Evolutionary conservation across 2,329 filamentous ascomycete genomes (phyloP), one percentile per base, ranked within the genome.

Genomic region (Aspergillus quadrilineatus): DNA sequence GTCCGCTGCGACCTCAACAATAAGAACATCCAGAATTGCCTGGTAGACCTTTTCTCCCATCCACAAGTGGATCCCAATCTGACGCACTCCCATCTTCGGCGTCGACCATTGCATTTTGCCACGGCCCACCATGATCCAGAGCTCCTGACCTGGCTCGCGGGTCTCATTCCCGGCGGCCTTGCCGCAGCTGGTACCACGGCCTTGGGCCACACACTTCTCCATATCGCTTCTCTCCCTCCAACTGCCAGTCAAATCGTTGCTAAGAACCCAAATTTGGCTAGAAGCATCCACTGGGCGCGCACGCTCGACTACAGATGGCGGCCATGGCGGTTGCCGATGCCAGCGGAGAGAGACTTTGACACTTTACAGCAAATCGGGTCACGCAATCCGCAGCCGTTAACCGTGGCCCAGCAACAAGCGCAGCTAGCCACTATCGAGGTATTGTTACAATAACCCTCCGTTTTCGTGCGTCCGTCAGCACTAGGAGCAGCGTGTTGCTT

Each of bases 61-160:
- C 55, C 50, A 14, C 37, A 41, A 29, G 15, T 57, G 12, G 37
- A n/a, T n/a, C 53, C 32, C 8, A 50, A 57, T 37, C 29, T 53
- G 14, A 17, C 53, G 49, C 10, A 53, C 53, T 17, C 57, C 53
- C n/a, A 39, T 59, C 34, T 59, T 53, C 10, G 8, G 14, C 2
- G 32, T 59, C 36, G 48, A 59, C 26, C 48, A 14, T 4, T 59
- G 8, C 57, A 59, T 41, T 56, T 59, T 41, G 53, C 53, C 43
- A 46, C 41, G 3, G 57, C 57, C 3, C 29, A 29, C 34, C 57
- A 59, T 41, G 32, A 52, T 22, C 50, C 57, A 9, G 48, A 51
- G 1, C 48, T 56, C 5, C 49, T 59, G 4, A 26, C 48, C 10
- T 53, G 48, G 53, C 48, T 59, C 4, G 57, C 29, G 8, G 29